Evolutionary conservation across 495 filamentous ascomycete genomes (phyloP).

Genomic region (Xylaria grammica): DNA sequence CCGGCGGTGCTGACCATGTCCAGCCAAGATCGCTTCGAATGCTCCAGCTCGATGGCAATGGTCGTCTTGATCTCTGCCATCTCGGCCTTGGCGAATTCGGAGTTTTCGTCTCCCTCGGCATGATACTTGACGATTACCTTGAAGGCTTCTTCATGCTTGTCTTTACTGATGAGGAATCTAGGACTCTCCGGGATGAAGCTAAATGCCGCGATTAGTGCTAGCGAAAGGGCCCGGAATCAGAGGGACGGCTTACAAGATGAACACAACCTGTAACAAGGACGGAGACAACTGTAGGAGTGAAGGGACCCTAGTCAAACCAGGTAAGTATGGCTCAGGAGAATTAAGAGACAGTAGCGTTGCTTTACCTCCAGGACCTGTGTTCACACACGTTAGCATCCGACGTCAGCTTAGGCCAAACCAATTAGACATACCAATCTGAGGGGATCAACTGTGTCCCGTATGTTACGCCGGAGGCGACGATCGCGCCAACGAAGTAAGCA

Average conservation of each 20-base stretch:
- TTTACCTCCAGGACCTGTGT: constrained; percentile 56
- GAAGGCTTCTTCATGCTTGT: constrained; percentile 61
- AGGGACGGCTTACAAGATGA: constrained; percentile 49
- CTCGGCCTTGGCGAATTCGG: constrained; percentile 64
- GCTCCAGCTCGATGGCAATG: constrained; percentile 61
- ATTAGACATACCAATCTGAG: constrained; percentile 54
- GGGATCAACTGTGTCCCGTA: constrained; percentile 62
- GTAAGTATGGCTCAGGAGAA: constrained; percentile 19
- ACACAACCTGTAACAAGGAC: constrained; percentile 59
- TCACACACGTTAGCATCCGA: neutral
- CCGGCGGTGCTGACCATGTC: constrained; percentile 61
- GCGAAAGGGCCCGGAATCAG: neutral
- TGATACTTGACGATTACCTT: constrained; percentile 65
- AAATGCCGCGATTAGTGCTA: neutral
- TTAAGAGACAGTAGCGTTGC: neutral
- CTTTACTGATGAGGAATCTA: constrained; percentile 64
- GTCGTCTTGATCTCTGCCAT: constrained; percentile 65
- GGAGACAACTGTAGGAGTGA: constrained; percentile 61
- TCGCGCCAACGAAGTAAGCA: constrained; percentile 66
- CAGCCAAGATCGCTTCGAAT: constrained; percentile 58
- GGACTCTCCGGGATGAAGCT: constrained; percentile 65
- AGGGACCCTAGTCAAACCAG: constrained; percentile 54
- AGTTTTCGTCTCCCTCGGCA: constrained; percentile 61
- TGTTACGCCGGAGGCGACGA: constrained; percentile 62
- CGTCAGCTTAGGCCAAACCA: neutral